Conservation (phyloP, 345 rosid genomes). For the Camelina laxa region DNA sequence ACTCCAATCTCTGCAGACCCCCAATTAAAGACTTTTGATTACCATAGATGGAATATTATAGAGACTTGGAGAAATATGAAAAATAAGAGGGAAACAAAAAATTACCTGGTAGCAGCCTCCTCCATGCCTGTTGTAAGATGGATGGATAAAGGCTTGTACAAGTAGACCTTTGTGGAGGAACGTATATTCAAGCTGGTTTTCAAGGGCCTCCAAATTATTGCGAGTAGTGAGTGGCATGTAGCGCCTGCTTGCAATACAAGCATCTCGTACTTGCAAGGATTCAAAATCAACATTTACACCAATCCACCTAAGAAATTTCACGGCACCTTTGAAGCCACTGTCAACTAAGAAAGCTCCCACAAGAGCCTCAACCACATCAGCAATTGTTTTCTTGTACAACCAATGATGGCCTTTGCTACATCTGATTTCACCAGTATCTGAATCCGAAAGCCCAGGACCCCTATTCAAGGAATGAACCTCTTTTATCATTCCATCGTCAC, state of each 20-base stretch:
- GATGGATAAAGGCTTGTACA: constrained; percentile 87
- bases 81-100: constrained; percentile 14
- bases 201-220: constrained; percentile 55
- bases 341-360: constrained; percentile 93
- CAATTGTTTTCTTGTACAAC: constrained; percentile 83
- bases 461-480: constrained; percentile 50
- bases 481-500: constrained; percentile 55
- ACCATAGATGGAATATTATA: constrained; percentile 12
- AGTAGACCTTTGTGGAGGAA: constrained; percentile 81
- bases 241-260: constrained; percentile 59
- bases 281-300: constrained; percentile 75
- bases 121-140: constrained; percentile 79
- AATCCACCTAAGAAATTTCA: constrained; percentile 86
- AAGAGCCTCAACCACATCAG: constrained; percentile 93
- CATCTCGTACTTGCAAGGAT: constrained; percentile 54
- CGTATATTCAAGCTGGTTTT: constrained; percentile 54
- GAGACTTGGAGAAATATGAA: neutral
- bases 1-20: constrained; percentile 80
- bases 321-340: constrained; percentile 86
- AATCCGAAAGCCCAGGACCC: constrained; percentile 34
- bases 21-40: constrained; percentile 35
- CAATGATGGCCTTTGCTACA: constrained; percentile 86
- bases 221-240: constrained; percentile 59
- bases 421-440: constrained; percentile 56
- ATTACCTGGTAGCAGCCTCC: constrained; percentile 97